phyloP scores from a whole-genome alignment of 805 yeast species.

The Naumovozyma baii region DNA sequence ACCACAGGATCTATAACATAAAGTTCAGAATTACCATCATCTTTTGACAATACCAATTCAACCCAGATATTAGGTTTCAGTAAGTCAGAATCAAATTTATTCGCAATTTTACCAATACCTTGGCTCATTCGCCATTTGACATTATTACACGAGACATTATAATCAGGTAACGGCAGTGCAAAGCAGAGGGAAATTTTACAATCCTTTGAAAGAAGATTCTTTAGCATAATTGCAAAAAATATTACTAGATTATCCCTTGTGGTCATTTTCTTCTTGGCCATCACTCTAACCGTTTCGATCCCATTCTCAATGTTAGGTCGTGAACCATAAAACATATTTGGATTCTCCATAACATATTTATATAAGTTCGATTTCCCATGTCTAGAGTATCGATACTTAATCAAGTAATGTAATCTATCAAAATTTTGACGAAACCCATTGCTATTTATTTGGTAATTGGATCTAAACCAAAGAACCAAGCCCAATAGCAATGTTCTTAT shows the following conservation, averaged over 20 bases:
- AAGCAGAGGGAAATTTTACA: slow-evolving; percentile 12
- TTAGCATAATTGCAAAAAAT: slow-evolving; percentile 17
- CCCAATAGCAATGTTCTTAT: slow-evolving; percentile 18
- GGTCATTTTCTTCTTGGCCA: slow-evolving; percentile 17
- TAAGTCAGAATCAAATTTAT: slow-evolving; percentile 20
- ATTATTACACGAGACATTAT: slow-evolving; percentile 3
- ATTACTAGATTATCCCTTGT: slow-evolving; percentile 17
- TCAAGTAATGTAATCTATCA: slow-evolving; percentile 7
- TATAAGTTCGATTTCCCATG: not conserved
- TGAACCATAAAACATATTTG: slow-evolving; percentile 13
- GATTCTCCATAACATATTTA: slow-evolving; percentile 6
- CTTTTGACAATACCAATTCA: slow-evolving; percentile 8
- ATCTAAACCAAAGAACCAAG: slow-evolving; percentile 19
- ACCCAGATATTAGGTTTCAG: slow-evolving; percentile 23
- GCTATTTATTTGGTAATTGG: slow-evolving; percentile 17
- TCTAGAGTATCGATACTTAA: slow-evolving; percentile 1
- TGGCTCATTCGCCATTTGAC: slow-evolving; percentile 3
- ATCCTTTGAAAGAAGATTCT: slow-evolving; percentile 8
- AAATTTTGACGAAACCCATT: slow-evolving; percentile 23
- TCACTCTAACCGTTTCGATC: slow-evolving; percentile 7
- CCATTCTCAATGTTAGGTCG: slow-evolving; percentile 8
- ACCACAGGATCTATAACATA: slow-evolving; percentile 22
- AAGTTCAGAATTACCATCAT: slow-evolving; percentile 2
- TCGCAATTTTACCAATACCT: slow-evolving; percentile 11
- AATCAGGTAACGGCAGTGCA: slow-evolving; percentile 18